A percentile compares a stretch with the other conserved stretches of the same genome.
Conservation (phyloP, 495 filamentous ascomycete species). For the Penicillium dipodomyicola region DNA sequence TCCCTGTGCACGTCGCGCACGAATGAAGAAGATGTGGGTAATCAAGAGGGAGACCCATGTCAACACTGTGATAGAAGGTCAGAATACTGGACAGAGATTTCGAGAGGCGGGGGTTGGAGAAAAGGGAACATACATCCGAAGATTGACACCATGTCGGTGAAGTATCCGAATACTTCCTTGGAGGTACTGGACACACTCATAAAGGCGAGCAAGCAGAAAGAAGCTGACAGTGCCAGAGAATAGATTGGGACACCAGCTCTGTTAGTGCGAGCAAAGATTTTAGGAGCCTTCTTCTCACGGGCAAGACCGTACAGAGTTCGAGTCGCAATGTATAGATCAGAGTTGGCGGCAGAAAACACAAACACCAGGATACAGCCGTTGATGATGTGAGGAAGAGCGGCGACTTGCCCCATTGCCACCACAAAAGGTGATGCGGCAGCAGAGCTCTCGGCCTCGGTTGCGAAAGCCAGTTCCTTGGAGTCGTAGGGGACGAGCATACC, state of each 20-base stretch:
- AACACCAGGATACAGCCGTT: conserved; percentile 63
- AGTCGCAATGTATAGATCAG: conserved; percentile 62
- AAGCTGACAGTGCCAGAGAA: conserved; percentile 54
- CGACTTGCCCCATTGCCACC: conserved; percentile 46
- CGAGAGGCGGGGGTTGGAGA: conserved; percentile 42
- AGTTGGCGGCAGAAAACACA: conserved; percentile 68
- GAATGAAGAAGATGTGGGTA: conserved; percentile 68
- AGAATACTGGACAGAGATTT: neutral
- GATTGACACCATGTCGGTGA: conserved; percentile 72
- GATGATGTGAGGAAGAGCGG: conserved; percentile 44
- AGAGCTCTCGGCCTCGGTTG: conserved; percentile 18
- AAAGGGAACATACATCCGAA: conserved; percentile 44
- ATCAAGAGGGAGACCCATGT: conserved; percentile 70
- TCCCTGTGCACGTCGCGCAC: conserved; percentile 62
- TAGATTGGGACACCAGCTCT: conserved; percentile 65
- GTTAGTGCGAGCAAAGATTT: conserved; percentile 61
- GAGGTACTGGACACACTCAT: conserved; percentile 63
- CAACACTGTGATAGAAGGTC: neutral
- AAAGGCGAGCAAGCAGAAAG: conserved; percentile 62
- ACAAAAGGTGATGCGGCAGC: conserved; percentile 51
- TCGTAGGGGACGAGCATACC: conserved; percentile 49
- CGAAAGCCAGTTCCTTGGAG: conserved; percentile 44
- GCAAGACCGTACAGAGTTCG: conserved; percentile 71
- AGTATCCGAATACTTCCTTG: conserved; percentile 67
- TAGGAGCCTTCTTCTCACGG: conserved; percentile 64